Conservation (phyloP, 2,329 filamentous ascomycete species). For the Ceratocystis variospora region DNA sequence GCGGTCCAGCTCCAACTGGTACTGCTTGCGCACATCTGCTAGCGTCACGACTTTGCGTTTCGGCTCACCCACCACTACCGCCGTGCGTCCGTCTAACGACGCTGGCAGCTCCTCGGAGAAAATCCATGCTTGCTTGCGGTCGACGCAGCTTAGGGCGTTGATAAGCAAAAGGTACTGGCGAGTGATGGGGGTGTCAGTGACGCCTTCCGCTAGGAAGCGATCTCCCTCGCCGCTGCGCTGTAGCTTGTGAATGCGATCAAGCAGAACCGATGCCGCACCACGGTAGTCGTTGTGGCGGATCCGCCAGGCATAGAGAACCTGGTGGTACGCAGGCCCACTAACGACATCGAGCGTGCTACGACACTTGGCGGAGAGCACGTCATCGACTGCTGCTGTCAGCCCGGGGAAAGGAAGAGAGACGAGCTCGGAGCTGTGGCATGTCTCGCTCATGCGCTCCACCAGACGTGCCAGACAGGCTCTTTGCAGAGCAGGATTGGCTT, state of each 20-base stretch:
- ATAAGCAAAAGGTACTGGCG: conserved; percentile 81
- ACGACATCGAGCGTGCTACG: conserved; percentile 52
- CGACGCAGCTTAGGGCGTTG: conserved; percentile 79
- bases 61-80: conserved; percentile 21
- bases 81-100: conserved; percentile 14
- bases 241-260: conserved; percentile 51
- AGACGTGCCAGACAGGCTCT: conserved; percentile 57
- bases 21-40: conserved; percentile 74
- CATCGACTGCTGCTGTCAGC: conserved; percentile 65
- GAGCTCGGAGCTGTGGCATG: conserved; percentile 51
- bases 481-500: conserved; percentile 50
- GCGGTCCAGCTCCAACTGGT: conserved; percentile 78
- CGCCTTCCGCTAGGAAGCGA: conserved; percentile 43
- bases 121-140: conserved; percentile 68
- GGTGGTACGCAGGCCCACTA: conserved; percentile 65
- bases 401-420: conserved; percentile 66
- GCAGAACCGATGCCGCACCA: conserved; percentile 51
- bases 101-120: conserved; percentile 35
- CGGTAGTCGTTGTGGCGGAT: conserved; percentile 76
- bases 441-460: conserved; percentile 53
- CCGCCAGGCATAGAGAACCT: conserved; percentile 83
- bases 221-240: conserved; percentile 31
- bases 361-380: conserved; percentile 59
- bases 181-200: conserved; percentile 50
- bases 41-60: conserved; percentile 73